Percentiles rank a stretch among this genome's conserved stretches.
These are phyloP conservation scores for Vigna angularis DNA, from an alignment of 306 rosid species.

Conservation along the genomic window DNA sequence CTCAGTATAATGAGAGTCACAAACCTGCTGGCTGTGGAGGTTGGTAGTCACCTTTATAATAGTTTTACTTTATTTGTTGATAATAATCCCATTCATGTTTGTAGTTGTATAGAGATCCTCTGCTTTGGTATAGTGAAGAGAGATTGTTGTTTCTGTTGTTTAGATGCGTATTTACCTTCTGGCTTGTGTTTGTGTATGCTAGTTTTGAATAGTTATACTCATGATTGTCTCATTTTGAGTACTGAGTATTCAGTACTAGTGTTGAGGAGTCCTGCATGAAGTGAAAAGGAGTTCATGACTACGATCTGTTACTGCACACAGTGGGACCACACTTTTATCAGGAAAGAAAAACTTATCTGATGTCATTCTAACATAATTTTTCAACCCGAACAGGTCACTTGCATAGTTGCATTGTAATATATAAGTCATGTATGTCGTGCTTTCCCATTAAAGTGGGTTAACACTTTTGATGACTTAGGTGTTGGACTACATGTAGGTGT, in stretches of 20 bases:
- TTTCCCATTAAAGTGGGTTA: slow-evolving; percentile 21
- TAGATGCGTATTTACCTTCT: not conserved
- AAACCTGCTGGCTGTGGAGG: slow-evolving; percentile 65
- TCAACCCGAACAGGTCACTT: not conserved
- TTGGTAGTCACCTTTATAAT: slow-evolving; percentile 37
- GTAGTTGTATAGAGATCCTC: not conserved
- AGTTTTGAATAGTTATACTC: not conserved
- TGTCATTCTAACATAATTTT: slow-evolving; percentile 6
- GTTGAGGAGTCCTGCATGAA: not conserved
- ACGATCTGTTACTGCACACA: slow-evolving; percentile 23
- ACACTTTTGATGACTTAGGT: slow-evolving; percentile 1
- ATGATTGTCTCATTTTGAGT: slow-evolving; percentile 12
- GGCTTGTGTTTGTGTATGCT: slow-evolving; percentile 9
- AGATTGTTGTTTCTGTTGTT: not conserved
- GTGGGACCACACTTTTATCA: not conserved
- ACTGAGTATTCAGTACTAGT: slow-evolving; percentile 3
- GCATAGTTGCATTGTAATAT: not conserved
- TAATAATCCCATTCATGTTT: not conserved
- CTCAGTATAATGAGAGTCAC: slow-evolving; percentile 57
- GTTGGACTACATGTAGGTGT: not conserved
- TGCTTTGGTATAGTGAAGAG: slow-evolving; percentile 21
- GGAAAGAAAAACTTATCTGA: not conserved
- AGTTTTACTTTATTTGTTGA: not conserved
- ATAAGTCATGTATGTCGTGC: not conserved
- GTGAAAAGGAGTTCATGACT: not conserved